phyloP scores from a whole-genome alignment of 2,329 filamentous ascomycete species.

The Cytospora leucostoma region DNA sequence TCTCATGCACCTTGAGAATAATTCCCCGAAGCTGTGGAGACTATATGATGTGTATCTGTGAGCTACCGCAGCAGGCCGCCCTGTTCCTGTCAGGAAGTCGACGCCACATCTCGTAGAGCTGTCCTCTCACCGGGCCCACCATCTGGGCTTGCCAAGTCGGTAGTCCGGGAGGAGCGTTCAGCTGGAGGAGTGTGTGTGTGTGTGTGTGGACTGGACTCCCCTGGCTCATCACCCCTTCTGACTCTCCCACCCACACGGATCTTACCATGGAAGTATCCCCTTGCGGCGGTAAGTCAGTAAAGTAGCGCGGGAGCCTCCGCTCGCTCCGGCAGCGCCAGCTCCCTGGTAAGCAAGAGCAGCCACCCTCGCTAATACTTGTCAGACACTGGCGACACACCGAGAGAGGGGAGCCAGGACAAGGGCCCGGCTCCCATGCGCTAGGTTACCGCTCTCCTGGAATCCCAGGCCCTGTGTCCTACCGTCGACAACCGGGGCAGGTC shows the following conservation, averaged over 20 bases:
- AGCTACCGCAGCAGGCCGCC: constrained; percentile 13
- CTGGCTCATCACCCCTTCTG: constrained; percentile 1
- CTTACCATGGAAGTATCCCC: not conserved
- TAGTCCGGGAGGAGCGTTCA: constrained; percentile 15
- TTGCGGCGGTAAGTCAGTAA: not conserved
- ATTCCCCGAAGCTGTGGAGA: constrained; percentile 11
- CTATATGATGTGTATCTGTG: constrained; percentile 3
- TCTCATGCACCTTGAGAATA: not conserved
- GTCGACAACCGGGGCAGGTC: not conserved
- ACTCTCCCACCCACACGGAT: constrained; percentile 6
- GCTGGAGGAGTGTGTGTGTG: not conserved
- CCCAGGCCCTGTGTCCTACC: constrained; percentile 8
- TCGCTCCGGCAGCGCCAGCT: not conserved
- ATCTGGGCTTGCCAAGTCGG: constrained; percentile 24
- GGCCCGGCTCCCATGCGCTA: constrained; percentile 6
- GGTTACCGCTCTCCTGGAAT: constrained; percentile 11
- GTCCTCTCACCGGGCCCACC: constrained; percentile 23
- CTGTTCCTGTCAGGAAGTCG: constrained; percentile 13
- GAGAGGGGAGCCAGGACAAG: constrained; percentile 6
- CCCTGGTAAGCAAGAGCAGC: not conserved
- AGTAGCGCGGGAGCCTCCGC: constrained; percentile 8
- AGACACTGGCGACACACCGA: not conserved
- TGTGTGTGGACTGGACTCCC: not conserved
- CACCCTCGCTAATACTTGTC: constrained; percentile 16
- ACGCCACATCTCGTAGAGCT: constrained; percentile 29